These are phyloP conservation scores for Aspergillus pseudoterreus DNA, from an alignment of 2,329 filamentous ascomycete genomes.

Conservation along the genomic window DNA sequence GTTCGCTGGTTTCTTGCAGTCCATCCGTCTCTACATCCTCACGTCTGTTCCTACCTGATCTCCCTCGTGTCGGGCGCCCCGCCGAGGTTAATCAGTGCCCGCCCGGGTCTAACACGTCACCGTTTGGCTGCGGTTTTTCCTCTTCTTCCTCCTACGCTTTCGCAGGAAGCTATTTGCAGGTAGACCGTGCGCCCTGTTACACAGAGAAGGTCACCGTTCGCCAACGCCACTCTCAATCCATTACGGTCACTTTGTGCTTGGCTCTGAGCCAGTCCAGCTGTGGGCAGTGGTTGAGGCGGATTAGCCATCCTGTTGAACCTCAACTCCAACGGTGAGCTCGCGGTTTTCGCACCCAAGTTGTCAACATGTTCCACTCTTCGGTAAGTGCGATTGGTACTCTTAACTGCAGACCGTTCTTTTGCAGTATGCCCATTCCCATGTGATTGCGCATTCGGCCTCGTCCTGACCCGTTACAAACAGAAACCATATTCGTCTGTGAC, in stretches of 20 bases:
- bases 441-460: background rate
- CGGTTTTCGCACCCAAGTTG: background rate
- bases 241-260: no score
- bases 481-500: slow-evolving; percentile 93
- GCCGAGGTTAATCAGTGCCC: slow-evolving; percentile 3
- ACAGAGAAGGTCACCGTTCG: no score
- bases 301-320: background rate
- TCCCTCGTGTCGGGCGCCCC: background rate
- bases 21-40: background rate
- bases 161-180: background rate
- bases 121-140: background rate
- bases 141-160: background rate
- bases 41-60: background rate
- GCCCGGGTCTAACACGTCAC: slow-evolving; percentile 15
- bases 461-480: slow-evolving; percentile 34
- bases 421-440: no score
- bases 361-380: slow-evolving; percentile 34
- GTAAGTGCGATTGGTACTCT: slow-evolving; percentile 19
- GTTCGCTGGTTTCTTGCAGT: background rate
- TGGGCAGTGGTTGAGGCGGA: background rate
- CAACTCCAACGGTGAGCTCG: background rate
- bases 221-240: no score
- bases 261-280: no score
- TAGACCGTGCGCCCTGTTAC: background rate
- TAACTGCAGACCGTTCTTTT: background rate